These are phyloP conservation scores for Cyanidiococcus yangmingshanensis DNA, from an alignment of 23 red algal genomes.

Conservation along the genomic window DNA sequence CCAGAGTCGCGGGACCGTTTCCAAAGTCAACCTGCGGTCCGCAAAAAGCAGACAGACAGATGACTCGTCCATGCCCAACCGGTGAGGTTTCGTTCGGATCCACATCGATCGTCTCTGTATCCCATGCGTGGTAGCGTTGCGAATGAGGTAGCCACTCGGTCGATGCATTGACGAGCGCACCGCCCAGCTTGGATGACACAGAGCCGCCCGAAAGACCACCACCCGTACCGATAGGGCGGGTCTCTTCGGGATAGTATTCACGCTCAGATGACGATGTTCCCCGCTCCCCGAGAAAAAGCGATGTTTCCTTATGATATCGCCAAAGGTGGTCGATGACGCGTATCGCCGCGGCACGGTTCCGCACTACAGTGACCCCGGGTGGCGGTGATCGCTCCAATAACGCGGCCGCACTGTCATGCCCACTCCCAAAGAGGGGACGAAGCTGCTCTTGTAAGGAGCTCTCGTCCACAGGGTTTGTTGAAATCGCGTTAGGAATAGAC, in stretches of 20 bases:
- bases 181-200: background rate
- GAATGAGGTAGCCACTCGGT: background rate
- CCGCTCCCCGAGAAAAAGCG: background rate
- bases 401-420: background rate
- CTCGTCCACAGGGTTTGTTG: no score
- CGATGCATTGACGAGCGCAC: background rate
- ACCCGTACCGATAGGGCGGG: background rate
- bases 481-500: no score
- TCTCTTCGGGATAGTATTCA: background rate
- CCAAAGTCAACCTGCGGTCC: conserved; percentile 52
- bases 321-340: background rate
- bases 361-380: conserved; percentile 1
- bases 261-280: no score
- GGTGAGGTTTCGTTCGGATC: conserved; percentile 48
- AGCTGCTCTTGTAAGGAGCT: no score
- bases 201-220: background rate
- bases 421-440: no score
- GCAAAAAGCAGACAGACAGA: conserved; percentile 63
- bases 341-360: background rate
- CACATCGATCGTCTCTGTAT: conserved; percentile 63
- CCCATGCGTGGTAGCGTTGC: conserved; percentile 43
- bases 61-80: conserved; percentile 44
- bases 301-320: background rate
- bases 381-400: background rate
- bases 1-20: conserved; percentile 42